phyloP scores from a whole-genome alignment of 768 basidiomycete genomes.

The Russula emetica region DNA sequence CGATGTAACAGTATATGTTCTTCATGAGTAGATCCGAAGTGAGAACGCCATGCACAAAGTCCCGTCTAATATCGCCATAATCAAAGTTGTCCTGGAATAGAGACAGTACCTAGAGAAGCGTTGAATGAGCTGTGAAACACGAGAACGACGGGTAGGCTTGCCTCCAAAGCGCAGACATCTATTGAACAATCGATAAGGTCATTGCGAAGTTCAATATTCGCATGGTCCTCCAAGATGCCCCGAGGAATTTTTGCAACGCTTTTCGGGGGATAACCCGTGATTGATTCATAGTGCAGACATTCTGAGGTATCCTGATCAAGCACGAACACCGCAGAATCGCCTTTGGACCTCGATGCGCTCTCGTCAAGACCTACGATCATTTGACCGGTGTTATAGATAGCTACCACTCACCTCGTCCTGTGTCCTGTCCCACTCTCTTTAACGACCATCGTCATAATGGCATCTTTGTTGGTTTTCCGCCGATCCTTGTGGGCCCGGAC shows the following conservation, averaged over 20 bases:
- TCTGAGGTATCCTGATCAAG: constrained; percentile 71
- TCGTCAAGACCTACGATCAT: background rate
- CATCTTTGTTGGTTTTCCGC: constrained; percentile 82
- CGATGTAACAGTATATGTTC: constrained; percentile 87
- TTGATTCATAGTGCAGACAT: constrained; percentile 80
- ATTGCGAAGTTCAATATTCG: constrained; percentile 81
- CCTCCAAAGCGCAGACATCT: constrained; percentile 93
- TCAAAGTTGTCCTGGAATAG: constrained; percentile 99
- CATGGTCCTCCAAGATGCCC: constrained; percentile 64
- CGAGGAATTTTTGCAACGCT: constrained; percentile 65
- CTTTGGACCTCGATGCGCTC: constrained; percentile 49
- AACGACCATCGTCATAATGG: constrained; percentile 94
- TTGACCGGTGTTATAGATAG: background rate
- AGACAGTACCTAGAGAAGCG: constrained; percentile 71
- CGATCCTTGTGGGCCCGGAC: constrained; percentile 86
- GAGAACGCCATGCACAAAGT: constrained; percentile 92
- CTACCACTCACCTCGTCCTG: constrained; percentile 58
- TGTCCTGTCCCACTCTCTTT: constrained; percentile 71
- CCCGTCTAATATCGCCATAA: constrained; percentile 83
- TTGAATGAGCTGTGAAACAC: background rate
- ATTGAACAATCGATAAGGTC: constrained; percentile 87
- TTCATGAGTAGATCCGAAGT: constrained; percentile 94
- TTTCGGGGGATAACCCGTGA: constrained; percentile 64
- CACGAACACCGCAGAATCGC: constrained; percentile 75
- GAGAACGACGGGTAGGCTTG: constrained; percentile 21